phyloP scores from a whole-genome alignment of 495 filamentous ascomycete genomes.

The Ramalina peruviana region DNA sequence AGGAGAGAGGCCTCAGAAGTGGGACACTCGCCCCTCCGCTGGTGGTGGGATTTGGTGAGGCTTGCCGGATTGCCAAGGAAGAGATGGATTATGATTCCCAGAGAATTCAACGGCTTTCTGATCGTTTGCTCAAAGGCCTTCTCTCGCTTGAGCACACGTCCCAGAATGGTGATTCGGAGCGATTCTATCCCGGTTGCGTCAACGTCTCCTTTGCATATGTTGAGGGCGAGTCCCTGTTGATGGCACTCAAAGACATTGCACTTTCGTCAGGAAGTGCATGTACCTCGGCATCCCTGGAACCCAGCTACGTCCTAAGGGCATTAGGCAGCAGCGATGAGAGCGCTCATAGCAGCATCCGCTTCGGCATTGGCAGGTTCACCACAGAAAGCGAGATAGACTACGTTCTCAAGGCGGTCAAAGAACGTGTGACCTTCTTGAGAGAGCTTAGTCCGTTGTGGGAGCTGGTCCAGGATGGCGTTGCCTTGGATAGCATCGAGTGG shows the following conservation, averaged over 20 bases:
- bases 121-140: constrained; percentile 67
- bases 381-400: constrained; percentile 94
- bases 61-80: constrained; percentile 76
- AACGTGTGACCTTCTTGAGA: constrained; percentile 79
- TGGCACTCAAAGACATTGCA: constrained; percentile 97
- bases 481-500: constrained; percentile 95
- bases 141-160: constrained; percentile 80
- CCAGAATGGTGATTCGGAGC: constrained; percentile 72
- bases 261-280: constrained; percentile 94
- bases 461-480: constrained; percentile 91
- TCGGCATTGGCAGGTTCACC: constrained; percentile 94
- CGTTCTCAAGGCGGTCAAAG: constrained; percentile 83
- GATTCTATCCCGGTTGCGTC: constrained; percentile 91
- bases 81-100: constrained; percentile 93
- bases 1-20: constrained; percentile 86
- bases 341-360: constrained; percentile 93
- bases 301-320: constrained; percentile 87
- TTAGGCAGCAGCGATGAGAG: constrained; percentile 93
- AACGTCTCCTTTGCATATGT: constrained; percentile 98
- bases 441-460: constrained; percentile 97
- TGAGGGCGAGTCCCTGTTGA: constrained; percentile 92
- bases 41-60: constrained; percentile 88
- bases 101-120: constrained; percentile 66
- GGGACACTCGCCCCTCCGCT: constrained; percentile 84
- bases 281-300: constrained; percentile 91